Evolutionary conservation across 1,139 yeast species (phyloP), one percentile per base, ranked within the genome.

Genomic region (Candida sanyaensis): DNA sequence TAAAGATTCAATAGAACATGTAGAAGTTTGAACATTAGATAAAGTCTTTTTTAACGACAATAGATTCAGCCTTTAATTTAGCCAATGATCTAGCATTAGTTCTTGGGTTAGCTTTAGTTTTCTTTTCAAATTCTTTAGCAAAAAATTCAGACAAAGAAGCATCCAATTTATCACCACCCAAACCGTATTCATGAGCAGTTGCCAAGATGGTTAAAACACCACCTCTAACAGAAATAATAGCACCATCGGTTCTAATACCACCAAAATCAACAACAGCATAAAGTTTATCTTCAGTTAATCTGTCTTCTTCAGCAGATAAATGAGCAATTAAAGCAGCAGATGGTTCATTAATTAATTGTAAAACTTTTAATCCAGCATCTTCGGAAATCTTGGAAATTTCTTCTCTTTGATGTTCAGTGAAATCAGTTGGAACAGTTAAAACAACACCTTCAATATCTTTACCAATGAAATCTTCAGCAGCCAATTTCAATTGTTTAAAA

Each of bases 241-340:
- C 97, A 54, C 93, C 97, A 66, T 93, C 99, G 37, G 96, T 86
- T 73, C 99, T 84, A 59, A 91, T 81, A 65, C 97, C 98, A 68
- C 99, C 99, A 63, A 93, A 88, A 70, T 93, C 99, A 45, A 96
- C 96, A 58, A 95, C 97, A 47, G 89, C 95, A 60, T 86, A 90
- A 51, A 89, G 75, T 72, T 86, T 88, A 70, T 93, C 97, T 58
- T 83, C 73, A 48, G 68, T 65, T 57, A 83, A 73, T 57, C 77
- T 74, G 60, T 80, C 83, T 48, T 81, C 86, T 50, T 78, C 77
- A 40, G 75, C 68, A 43, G 76, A 63, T 53, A 84, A 78, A 60
- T 86, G 88, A 6, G 98, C 92, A 58, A 93, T 78, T 55, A 93
- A 76, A 44, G 98, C 97, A 54, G 97, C 89, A 52, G 92, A 79